Conservation (phyloP, 2,329 filamentous ascomycete genomes). For the Leptographium lundbergii region DNA sequence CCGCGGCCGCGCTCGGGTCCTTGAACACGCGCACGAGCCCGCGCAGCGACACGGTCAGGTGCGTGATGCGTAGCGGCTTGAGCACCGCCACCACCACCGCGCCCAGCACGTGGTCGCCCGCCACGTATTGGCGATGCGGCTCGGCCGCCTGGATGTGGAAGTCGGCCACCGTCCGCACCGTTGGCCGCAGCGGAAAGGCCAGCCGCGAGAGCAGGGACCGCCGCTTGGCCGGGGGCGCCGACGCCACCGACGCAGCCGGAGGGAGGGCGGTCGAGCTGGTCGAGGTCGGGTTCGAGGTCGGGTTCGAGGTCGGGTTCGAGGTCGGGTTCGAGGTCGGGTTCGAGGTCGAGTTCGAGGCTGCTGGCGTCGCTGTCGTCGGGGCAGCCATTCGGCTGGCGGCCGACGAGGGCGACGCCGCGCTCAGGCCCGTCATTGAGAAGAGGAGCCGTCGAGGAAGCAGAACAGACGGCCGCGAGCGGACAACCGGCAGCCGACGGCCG, state of each 20-base stretch:
- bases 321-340: no score
- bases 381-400: neutral
- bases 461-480: no score
- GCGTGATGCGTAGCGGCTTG: conserved; percentile 66
- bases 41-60: conserved; percentile 65
- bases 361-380: neutral
- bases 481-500: no score
- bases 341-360: neutral
- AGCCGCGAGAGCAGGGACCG: conserved; percentile 41
- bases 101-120: conserved; percentile 63
- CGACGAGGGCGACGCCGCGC: conserved; percentile 7
- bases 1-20: conserved; percentile 42
- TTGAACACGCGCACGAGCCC: conserved; percentile 72
- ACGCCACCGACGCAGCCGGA: neutral
- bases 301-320: no score
- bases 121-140: conserved; percentile 63
- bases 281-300: neutral
- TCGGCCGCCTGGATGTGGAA: conserved; percentile 69
- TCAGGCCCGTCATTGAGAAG: conserved; percentile 6
- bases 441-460: no score
- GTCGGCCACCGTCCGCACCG: conserved; percentile 54
- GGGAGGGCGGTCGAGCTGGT: neutral
- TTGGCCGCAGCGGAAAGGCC: conserved; percentile 36
- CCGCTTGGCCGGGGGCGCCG: conserved; percentile 13
- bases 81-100: conserved; percentile 59